Percentiles rank a stretch among this genome's conserved stretches.
These are phyloP conservation scores for Erythrophleum ivorense DNA, from an alignment of 331 rosid genomes.

Conservation along the genomic window DNA sequence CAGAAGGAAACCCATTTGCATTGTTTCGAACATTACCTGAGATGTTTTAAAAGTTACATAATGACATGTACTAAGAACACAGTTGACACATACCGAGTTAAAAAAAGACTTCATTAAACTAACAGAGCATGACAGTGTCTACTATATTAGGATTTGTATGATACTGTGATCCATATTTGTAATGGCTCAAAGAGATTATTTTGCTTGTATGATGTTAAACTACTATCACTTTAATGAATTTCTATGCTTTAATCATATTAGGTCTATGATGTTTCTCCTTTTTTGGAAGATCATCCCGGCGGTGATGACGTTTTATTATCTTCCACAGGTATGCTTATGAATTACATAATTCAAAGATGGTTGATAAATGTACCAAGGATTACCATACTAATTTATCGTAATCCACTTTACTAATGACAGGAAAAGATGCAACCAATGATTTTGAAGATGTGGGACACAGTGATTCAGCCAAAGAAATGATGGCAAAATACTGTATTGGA, in stretches of 20 bases:
- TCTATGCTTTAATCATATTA: slow-evolving; percentile 40
- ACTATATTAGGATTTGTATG: background rate
- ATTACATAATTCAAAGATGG: slow-evolving; percentile 7
- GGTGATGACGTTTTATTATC: slow-evolving; percentile 90
- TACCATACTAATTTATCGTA: background rate
- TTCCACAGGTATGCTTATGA: slow-evolving; percentile 68
- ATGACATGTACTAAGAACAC: background rate
- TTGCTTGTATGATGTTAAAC: slow-evolving; percentile 6
- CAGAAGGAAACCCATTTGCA: slow-evolving; percentile 4
- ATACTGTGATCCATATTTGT: background rate
- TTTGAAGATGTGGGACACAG: slow-evolving; percentile 98
- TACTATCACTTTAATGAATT: background rate
- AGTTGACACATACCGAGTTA: background rate
- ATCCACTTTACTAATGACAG: slow-evolving; percentile 49
- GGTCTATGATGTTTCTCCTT: slow-evolving; percentile 88
- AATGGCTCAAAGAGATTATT: background rate
- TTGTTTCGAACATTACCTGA: slow-evolving; percentile 13
- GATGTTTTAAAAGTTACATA: background rate
- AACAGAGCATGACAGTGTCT: background rate
- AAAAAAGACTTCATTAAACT: background rate
- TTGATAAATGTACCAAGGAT: slow-evolving; percentile 1
- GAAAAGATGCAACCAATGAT: slow-evolving; percentile 91
- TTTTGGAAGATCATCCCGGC: slow-evolving; percentile 98
- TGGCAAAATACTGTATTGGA: slow-evolving; percentile 84
- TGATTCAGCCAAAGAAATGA: slow-evolving; percentile 87